These are phyloP conservation scores for Moringa oleifera DNA, from an alignment of 345 rosid species.

Conservation along the genomic window DNA sequence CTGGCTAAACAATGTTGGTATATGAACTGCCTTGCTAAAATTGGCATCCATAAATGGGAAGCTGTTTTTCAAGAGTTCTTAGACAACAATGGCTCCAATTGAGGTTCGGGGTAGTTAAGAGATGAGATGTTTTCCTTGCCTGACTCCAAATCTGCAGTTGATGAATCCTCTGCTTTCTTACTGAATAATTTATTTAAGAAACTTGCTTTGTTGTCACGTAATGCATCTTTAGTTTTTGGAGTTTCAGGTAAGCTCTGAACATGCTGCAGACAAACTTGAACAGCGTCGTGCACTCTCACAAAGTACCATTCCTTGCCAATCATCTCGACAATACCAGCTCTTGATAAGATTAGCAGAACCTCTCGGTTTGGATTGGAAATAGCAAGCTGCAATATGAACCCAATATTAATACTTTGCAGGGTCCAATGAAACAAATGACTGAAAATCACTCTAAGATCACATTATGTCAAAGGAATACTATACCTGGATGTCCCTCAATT, in stretches of 20 bases:
- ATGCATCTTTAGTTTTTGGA: conserved; percentile 20
- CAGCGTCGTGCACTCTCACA: conserved; percentile 92
- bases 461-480: not conserved
- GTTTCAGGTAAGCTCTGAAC: conserved; percentile 50
- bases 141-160: conserved; percentile 45
- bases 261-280: conserved; percentile 85
- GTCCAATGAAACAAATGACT: not conserved
- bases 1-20: too few species aligned
- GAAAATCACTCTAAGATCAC: not conserved
- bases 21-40: conserved; percentile 9
- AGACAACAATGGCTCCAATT: conserved; percentile 60
- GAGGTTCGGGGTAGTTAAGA: conserved; percentile 27
- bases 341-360: conserved; percentile 70
- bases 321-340: conserved; percentile 65
- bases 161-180: conserved; percentile 37
- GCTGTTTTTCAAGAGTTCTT: conserved; percentile 16
- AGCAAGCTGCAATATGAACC: conserved; percentile 47
- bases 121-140: conserved; percentile 21
- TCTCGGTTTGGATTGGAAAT: conserved; percentile 85
- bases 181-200: conserved; percentile 41
- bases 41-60: conserved; percentile 4
- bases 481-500: conserved; percentile 81
- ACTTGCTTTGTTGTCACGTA: conserved; percentile 30
- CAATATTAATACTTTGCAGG: not conserved
- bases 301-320: conserved; percentile 94